Base-by-base conservation (phyloP, 768 basidiomycete species). In the Amyloporia xantha region DNA sequence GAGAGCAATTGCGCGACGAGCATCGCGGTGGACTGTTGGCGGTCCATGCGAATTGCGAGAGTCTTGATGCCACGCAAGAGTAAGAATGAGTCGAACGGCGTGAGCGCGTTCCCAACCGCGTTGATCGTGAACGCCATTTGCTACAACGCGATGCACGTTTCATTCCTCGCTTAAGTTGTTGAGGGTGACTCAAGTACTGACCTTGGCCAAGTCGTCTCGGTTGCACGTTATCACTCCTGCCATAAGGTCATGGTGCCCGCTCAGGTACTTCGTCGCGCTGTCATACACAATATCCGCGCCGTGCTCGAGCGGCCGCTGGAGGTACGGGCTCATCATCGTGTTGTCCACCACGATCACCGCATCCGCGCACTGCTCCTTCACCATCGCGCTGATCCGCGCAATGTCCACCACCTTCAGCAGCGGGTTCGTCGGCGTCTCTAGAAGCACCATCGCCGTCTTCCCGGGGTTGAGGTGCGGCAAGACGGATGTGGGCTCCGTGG, bases 241-340 rank as follows among this genome's bases (percentile, higher is more conserved):
- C 96, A 99, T 99, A 54, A 99, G 81, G 64, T 99, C 96, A 68
- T 99, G 96, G 61, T 99, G 96, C 6, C 96, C 96, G 49, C 89
- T 92, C 40, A 99, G 76, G 67, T 98, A 98, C 64, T 99, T 99
- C 20, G 96, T 98, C 9, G 84, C 96, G 51, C 91, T 94, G 67
- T 99, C 96, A 61, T 99, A 99, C 7, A 97, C 94, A 48, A 99
- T 82, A 63, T 99, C 96, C 41, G 91, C 91, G 13, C 95, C 96
- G 44, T 96, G 86, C 60, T 98, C 92, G 30, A 98, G 78, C 10
- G 96, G 96, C 49, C 94, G 73, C 63, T 95, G 93, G 6, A 98
- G 74, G 68, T 97, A 98, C 13, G 96, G 95, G 62, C 93, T 96
- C 95, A 98, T 97, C 96, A 98, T 98, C 52, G 96, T 98, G 64